These are phyloP conservation scores for Ceratorhiza oryzae-sativae DNA, from an alignment of 1,284 basidiomycete species.

Conservation along the genomic window DNA sequence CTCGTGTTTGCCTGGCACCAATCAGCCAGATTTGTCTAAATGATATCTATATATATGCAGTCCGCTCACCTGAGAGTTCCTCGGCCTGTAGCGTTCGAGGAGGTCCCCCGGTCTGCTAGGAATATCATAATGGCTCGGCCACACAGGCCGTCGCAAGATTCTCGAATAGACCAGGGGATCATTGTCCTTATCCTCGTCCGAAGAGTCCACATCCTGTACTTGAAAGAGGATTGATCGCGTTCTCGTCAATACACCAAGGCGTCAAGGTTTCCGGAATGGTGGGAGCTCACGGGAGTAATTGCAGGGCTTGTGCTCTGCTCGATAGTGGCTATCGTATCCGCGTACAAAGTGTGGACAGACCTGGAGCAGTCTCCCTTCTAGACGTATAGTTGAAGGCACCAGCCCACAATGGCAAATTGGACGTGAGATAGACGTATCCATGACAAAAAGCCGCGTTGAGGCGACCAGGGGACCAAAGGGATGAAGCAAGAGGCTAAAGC, in stretches of 20 bases:
- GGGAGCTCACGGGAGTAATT: background rate
- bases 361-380: background rate
- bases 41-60: slow-evolving; percentile 13
- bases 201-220: slow-evolving; percentile 11
- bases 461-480: background rate
- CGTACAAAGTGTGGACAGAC: slow-evolving; percentile 14
- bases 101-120: background rate
- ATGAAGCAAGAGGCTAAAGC: background rate
- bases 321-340: background rate
- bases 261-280: too few species aligned
- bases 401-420: background rate
- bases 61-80: background rate
- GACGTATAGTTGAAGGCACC: background rate
- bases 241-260: background rate
- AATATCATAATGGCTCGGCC: background rate
- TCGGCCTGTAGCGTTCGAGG: background rate
- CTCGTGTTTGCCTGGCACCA: background rate
- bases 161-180: background rate
- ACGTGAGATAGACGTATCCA: background rate
- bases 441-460: background rate
- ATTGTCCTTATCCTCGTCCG: background rate
- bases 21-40: background rate
- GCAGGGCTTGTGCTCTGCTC: slow-evolving; percentile 11
- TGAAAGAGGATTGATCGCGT: background rate
- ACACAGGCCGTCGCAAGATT: background rate